Evolutionary conservation across 495 filamentous ascomycete species (phyloP).

Genomic region (Penicillium bovifimosum): DNA sequence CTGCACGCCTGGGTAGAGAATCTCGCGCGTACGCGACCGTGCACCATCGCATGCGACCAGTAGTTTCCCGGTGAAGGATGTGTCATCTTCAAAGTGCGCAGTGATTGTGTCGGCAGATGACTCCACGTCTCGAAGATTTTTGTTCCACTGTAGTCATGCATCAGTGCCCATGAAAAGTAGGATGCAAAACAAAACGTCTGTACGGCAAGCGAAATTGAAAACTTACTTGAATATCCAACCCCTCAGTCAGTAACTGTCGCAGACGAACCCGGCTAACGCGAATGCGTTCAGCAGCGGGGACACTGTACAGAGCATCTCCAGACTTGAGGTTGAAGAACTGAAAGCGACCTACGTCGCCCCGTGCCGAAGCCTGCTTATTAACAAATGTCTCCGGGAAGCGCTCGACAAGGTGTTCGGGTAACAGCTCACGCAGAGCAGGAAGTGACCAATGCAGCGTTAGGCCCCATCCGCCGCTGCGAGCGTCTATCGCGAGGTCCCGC

Average conservation of each 20-base stretch:
- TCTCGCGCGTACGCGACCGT: conserved; percentile 39
- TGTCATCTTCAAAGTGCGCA: conserved; percentile 49
- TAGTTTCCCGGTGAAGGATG: conserved; percentile 40
- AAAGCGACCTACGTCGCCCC: conserved; percentile 47
- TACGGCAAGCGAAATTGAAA: not conserved
- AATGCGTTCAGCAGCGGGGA: conserved; percentile 45
- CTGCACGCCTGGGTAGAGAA: conserved; percentile 31
- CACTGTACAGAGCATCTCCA: conserved; percentile 37
- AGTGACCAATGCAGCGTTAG: conserved; percentile 57
- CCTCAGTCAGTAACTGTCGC: conserved; percentile 42
- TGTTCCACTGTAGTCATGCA: conserved; percentile 33
- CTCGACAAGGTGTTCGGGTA: conserved; percentile 43
- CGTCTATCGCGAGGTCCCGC: conserved; percentile 39
- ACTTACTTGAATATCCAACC: conserved; percentile 40
- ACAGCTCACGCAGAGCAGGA: conserved; percentile 41
- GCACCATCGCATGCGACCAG: conserved; percentile 55
- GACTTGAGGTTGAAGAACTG: conserved; percentile 50
- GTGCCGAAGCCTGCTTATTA: conserved; percentile 36
- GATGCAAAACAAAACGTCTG: not conserved
- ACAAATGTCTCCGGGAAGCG: conserved; percentile 48
- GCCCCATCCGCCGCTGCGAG: conserved; percentile 51
- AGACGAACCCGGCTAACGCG: conserved; percentile 47
- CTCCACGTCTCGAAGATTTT: conserved; percentile 37
- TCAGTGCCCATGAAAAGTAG: not conserved
- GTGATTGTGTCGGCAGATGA: conserved; percentile 29